These are phyloP conservation scores for Trematosphaeria pertusa DNA, from an alignment of 2,329 filamentous ascomycete species.

Conservation along the genomic window DNA sequence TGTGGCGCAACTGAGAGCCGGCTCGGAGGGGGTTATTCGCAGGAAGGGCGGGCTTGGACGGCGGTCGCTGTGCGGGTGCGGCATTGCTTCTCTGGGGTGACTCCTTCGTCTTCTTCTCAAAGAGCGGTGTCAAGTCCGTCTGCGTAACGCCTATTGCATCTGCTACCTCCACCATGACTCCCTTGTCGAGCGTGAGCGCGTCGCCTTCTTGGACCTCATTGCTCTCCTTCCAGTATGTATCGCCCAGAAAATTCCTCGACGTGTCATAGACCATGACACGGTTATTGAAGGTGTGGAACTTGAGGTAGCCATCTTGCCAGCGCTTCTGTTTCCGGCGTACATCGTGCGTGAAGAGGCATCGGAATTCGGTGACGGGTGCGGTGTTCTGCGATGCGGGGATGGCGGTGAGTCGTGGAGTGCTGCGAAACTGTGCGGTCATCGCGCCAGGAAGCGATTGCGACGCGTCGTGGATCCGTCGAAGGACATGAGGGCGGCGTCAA, in stretches of 20 bases:
- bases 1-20: conserved; percentile 57
- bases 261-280: conserved; percentile 91
- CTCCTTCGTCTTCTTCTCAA: conserved; percentile 70
- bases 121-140: conserved; percentile 78
- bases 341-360: conserved; percentile 88
- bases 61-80: conserved; percentile 18
- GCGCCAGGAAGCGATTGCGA: conserved; percentile 7
- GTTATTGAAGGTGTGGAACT: conserved; percentile 90
- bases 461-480: conserved; percentile 12
- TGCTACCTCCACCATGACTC: conserved; percentile 79
- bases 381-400: conserved; percentile 66
- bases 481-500: neutral
- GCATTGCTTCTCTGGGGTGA: conserved; percentile 25
- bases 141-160: conserved; percentile 75
- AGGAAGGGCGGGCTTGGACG: conserved; percentile 30
- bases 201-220: conserved; percentile 79
- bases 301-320: conserved; percentile 91
- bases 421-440: conserved; percentile 37
- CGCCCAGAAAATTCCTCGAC: conserved; percentile 79
- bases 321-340: conserved; percentile 85
- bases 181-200: conserved; percentile 79
- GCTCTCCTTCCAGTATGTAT: conserved; percentile 78
- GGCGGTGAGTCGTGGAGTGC: conserved; percentile 31
- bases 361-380: conserved; percentile 79
- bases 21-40: conserved; percentile 22